A percentile compares a stretch with the other conserved stretches of the same genome.
phyloP scores from a whole-genome alignment of 1,284 basidiomycete species.

The Puccinia hordei region DNA sequence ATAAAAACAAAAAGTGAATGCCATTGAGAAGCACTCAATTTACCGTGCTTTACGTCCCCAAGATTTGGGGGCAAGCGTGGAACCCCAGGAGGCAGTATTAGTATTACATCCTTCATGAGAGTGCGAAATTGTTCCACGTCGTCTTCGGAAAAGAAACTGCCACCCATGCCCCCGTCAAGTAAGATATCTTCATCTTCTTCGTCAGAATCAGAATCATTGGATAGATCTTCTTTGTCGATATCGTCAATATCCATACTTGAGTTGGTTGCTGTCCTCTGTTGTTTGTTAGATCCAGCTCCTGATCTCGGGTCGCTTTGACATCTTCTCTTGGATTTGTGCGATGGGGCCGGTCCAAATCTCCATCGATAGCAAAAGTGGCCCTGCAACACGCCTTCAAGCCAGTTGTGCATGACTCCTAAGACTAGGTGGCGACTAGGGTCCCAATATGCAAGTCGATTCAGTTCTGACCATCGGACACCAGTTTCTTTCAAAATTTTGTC shows the following conservation, averaged over 20 bases:
- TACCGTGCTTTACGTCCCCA: too few relatives aligned
- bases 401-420: too few relatives aligned
- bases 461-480: too few relatives aligned
- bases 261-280: neutral
- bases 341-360: neutral
- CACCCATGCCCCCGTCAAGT: conserved; percentile 17
- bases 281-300: neutral
- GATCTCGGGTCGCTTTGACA: neutral
- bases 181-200: conserved; percentile 9
- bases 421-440: too few relatives aligned
- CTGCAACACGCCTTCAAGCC: too few relatives aligned
- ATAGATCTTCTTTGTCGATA: conserved; percentile 2
- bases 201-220: too few relatives aligned
- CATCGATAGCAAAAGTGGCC: too few relatives aligned
- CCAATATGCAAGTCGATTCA: too few relatives aligned
- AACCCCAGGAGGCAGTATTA: too few relatives aligned
- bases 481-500: conserved; percentile 32
- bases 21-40: too few relatives aligned
- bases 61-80: too few relatives aligned
- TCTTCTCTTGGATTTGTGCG: neutral
- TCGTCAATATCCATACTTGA: conserved; percentile 13
- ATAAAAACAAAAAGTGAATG: conserved; percentile 36
- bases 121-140: conserved; percentile 9
- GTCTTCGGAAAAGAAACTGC: conserved; percentile 12
- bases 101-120: conserved; percentile 7